Percentiles rank a stretch among this genome's conserved stretches.
These are phyloP conservation scores for Penicillium paxilli DNA, from an alignment of 495 filamentous ascomycete species.

Conservation along the genomic window DNA sequence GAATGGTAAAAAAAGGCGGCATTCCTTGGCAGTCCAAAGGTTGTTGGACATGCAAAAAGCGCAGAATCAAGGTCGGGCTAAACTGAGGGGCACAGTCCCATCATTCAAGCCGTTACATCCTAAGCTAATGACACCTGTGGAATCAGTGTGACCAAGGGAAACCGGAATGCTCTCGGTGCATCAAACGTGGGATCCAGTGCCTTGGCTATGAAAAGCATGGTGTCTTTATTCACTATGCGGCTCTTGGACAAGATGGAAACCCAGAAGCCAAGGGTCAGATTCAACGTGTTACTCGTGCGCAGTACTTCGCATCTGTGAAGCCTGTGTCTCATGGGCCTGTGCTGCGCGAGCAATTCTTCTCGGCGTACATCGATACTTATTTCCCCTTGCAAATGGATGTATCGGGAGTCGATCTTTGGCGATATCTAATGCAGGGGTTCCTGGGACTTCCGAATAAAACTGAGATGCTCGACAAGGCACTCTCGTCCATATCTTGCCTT, in stretches of 20 bases:
- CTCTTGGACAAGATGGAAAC: not conserved
- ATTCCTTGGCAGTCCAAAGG: constrained; percentile 11
- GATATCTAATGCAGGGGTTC: constrained; percentile 1
- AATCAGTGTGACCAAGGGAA: constrained; percentile 8
- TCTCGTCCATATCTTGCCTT: constrained; percentile 6
- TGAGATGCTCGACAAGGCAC: constrained; percentile 2
- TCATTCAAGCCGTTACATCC: too few species aligned
- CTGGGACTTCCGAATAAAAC: not conserved
- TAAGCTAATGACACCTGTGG: not conserved
- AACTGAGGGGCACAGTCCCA: not conserved
- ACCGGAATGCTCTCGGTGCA: constrained; percentile 7
- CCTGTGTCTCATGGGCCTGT: not conserved
- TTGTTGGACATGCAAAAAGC: constrained; percentile 4
- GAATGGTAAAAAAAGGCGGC: not conserved
- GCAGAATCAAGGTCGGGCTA: constrained; percentile 5
- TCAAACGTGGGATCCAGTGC: constrained; percentile 8
- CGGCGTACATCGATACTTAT: not conserved
- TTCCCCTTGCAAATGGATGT: not conserved
- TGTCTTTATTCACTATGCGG: constrained; percentile 3
- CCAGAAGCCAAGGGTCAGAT: not conserved
- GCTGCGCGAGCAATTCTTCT: constrained; percentile 4
- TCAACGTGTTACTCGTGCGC: not conserved
- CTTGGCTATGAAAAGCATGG: constrained; percentile 7
- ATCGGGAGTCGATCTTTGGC: constrained; percentile 5
- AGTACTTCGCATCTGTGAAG: not conserved